Percentiles rank a stretch among this genome's conserved stretches.
These are phyloP conservation scores for Candida sakaeoensis DNA, from an alignment of 805 yeast genomes.

Conservation along the genomic window DNA sequence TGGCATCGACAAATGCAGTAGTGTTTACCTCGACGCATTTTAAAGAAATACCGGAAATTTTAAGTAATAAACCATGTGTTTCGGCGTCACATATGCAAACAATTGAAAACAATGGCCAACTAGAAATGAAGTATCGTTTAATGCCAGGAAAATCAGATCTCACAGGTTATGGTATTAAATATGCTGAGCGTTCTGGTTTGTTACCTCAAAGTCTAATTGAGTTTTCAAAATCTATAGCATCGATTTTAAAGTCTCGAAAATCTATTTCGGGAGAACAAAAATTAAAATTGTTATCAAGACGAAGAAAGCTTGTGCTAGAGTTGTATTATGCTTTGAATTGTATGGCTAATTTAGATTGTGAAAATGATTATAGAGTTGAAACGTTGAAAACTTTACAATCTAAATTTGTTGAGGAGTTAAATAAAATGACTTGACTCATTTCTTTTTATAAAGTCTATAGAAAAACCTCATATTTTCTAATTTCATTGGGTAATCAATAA, in stretches of 20 bases:
- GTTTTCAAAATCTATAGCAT: conserved; percentile 22
- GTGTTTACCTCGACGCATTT: conserved; percentile 46
- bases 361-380: conserved; percentile 3
- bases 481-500: conserved; percentile 57
- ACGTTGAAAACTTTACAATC: conserved; percentile 8
- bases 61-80: conserved; percentile 32
- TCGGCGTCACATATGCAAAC: conserved; percentile 35
- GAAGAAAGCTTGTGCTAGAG: conserved; percentile 10
- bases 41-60: conserved; percentile 33
- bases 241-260: conserved; percentile 2
- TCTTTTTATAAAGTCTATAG: conserved; percentile 66
- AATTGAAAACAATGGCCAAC: conserved; percentile 11
- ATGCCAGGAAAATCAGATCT: conserved; percentile 16
- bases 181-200: conserved; percentile 16
- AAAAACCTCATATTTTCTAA: conserved; percentile 87
- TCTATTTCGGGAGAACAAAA: conserved; percentile 1
- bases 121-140: conserved; percentile 29
- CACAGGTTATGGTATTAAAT: conserved; percentile 27
- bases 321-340: conserved; percentile 10
- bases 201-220: conserved; percentile 20
- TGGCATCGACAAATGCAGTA: conserved; percentile 17
- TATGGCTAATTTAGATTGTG: conserved; percentile 2
- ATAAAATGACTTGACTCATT: conserved; percentile 16
- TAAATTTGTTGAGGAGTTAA: conserved; percentile 10
- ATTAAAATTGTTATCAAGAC: conserved; percentile 1